Base-by-base conservation (phyloP, 306 rosid species). In the Bauhinia variegata region DNA sequence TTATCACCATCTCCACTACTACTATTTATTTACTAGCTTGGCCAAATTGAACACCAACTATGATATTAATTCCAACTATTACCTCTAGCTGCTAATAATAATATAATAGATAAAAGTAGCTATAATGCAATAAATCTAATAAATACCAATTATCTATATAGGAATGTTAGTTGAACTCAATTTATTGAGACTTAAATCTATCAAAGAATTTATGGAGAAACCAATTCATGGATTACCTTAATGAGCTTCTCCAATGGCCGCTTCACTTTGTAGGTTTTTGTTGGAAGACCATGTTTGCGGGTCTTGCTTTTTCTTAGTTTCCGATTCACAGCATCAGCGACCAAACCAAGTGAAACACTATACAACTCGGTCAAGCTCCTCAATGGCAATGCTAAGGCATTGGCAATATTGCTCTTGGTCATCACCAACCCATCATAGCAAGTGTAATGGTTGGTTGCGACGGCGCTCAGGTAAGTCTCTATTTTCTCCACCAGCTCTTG, bases 361-460 rank as follows among this genome's bases (percentile, higher is more conserved):
- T 88, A 88, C 11, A 91, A 3, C 49, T 78, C 13, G 1, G 83
- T 82, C 4, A 63, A 78, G 59, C 79, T 77, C 6, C 52, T 65
- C 23, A 87, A 44, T 30, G 83, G 86, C 30, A 58, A 79, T 3
- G 86, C 60, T 50, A 88, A 14, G 1, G 70, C 79, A 5, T 52
- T 23, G 14, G 67, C 83, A 10, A 88, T 48, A 31, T 54, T 60
- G 63, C 92, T 84, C 58, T 79, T 73, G 1, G 82, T 61, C 63
- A 14, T 72, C 49, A 65, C 77, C 30, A 91, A 75, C 38, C 89
- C 96, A 4, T 91, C 97, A 52, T 66, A 61, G 54, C 97, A 91
- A 1, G 95, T 91, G 68, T 86, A 84, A 7, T 88, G 96, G 59
- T 91, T 91, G 1, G 95, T 91, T 14, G 87, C 86, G n/a, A 86